These are phyloP conservation scores for Teratosphaeria zuluensis DNA, from an alignment of 2,329 filamentous ascomycete species.

Conservation along the genomic window DNA sequence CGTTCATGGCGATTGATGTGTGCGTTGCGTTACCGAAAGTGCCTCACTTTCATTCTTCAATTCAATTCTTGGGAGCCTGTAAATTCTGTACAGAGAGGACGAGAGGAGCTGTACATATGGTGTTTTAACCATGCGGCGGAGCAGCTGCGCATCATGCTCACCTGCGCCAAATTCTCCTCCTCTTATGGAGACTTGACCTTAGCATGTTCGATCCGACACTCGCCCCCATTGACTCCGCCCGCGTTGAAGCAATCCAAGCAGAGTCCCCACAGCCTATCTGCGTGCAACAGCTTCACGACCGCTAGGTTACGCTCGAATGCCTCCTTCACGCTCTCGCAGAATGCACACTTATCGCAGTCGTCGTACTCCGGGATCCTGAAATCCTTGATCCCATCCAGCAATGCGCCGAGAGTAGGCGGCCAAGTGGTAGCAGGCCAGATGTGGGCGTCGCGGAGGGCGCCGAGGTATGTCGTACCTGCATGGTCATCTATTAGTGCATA, in stretches of 20 bases:
- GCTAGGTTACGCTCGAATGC: constrained; percentile 11
- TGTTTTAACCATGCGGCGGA: not conserved
- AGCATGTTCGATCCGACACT: constrained; percentile 20
- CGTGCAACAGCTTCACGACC: constrained; percentile 14
- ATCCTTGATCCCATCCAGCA: constrained; percentile 6
- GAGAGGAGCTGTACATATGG: not conserved
- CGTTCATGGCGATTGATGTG: not conserved
- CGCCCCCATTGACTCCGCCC: constrained; percentile 10
- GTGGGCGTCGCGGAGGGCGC: constrained; percentile 16
- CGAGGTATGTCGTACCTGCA: constrained; percentile 11
- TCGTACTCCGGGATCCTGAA: constrained; percentile 20
- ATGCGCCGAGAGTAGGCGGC: constrained; percentile 6
- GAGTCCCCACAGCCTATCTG: constrained; percentile 20
- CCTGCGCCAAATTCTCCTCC: not conserved
- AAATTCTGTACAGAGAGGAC: not conserved
- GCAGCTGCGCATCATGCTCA: not conserved
- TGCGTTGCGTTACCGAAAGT: not conserved
- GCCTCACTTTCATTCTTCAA: not conserved
- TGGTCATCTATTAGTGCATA: not conserved
- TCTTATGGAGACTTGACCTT: constrained; percentile 5
- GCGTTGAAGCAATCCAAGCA: constrained; percentile 23
- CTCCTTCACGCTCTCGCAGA: constrained; percentile 16
- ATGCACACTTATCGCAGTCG: constrained; percentile 19
- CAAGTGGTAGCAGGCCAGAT: constrained; percentile 20
- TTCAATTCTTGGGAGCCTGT: not conserved